These are phyloP conservation scores for Lophiotrema nucula DNA, from an alignment of 495 filamentous ascomycete species.

Conservation along the genomic window DNA sequence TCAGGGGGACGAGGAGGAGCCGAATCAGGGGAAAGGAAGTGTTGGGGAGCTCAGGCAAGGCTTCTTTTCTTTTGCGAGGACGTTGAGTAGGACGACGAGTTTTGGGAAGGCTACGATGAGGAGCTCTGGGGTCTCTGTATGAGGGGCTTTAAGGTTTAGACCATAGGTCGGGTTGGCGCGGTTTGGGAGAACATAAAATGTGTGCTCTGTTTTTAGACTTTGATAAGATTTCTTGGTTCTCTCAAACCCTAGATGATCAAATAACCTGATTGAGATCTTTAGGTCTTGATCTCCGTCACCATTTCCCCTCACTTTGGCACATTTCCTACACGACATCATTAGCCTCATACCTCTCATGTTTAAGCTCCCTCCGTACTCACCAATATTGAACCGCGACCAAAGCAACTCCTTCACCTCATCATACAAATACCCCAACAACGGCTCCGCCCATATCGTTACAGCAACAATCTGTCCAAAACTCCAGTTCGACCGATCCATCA, in stretches of 20 bases:
- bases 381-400: background rate
- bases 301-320: too few relatives aligned
- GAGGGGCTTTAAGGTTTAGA: too few relatives aligned
- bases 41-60: slow-evolving; percentile 20
- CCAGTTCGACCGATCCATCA: slow-evolving; percentile 20
- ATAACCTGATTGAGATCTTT: too few relatives aligned
- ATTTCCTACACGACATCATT: too few relatives aligned
- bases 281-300: too few relatives aligned
- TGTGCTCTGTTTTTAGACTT: too few relatives aligned
- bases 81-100: slow-evolving; percentile 20
- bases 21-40: background rate
- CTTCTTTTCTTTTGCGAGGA: slow-evolving; percentile 24
- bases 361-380: background rate
- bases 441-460: slow-evolving; percentile 17
- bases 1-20: slow-evolving; percentile 11
- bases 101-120: slow-evolving; percentile 5
- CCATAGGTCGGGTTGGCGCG: too few relatives aligned
- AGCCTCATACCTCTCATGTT: background rate
- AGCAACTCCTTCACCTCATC: slow-evolving; percentile 6
- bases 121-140: too few relatives aligned
- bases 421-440: slow-evolving; percentile 14
- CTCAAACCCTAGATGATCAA: too few relatives aligned
- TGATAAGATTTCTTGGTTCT: too few relatives aligned
- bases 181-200: too few relatives aligned
- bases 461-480: slow-evolving; percentile 25